phyloP scores from a whole-genome alignment of 2,329 filamentous ascomycete species.

The Neofusicoccum kwambonambiense region DNA sequence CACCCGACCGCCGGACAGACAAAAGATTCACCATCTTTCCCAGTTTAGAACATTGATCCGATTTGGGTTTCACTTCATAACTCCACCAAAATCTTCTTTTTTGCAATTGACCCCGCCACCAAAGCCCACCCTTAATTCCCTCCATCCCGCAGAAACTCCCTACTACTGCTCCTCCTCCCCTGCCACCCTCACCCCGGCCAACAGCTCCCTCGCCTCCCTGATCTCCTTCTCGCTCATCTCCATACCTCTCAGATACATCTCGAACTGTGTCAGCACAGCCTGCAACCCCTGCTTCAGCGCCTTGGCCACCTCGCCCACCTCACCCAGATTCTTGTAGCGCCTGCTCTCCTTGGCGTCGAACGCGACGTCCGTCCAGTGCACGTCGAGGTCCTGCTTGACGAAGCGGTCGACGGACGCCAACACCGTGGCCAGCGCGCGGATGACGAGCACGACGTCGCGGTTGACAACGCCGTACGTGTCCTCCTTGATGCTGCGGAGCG shows the following conservation, averaged over 20 bases:
- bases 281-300: constrained; percentile 65
- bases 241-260: constrained; percentile 69
- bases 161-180: constrained; percentile 22
- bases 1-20: too few relatives aligned
- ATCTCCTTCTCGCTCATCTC: constrained; percentile 70
- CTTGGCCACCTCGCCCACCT: constrained; percentile 69
- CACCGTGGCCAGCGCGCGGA: constrained; percentile 69
- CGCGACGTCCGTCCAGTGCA: constrained; percentile 78
- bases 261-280: constrained; percentile 69
- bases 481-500: constrained; percentile 72
- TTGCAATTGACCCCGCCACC: too few relatives aligned
- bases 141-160: not conserved
- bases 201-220: constrained; percentile 66
- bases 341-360: constrained; percentile 48
- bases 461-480: constrained; percentile 87
- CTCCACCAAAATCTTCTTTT: too few relatives aligned
- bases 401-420: constrained; percentile 70
- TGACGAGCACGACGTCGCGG: constrained; percentile 70
- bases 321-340: constrained; percentile 46
- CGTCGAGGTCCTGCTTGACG: constrained; percentile 50
- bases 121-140: not conserved
- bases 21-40: too few relatives aligned
- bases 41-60: too few relatives aligned
- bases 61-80: too few relatives aligned
- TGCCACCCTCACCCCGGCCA: constrained; percentile 23